A percentile compares a stretch with the other conserved stretches of the same genome.
These are phyloP conservation scores for Blastobotrys aristatus DNA, from an alignment of 1,139 yeast species.

Conservation along the genomic window DNA sequence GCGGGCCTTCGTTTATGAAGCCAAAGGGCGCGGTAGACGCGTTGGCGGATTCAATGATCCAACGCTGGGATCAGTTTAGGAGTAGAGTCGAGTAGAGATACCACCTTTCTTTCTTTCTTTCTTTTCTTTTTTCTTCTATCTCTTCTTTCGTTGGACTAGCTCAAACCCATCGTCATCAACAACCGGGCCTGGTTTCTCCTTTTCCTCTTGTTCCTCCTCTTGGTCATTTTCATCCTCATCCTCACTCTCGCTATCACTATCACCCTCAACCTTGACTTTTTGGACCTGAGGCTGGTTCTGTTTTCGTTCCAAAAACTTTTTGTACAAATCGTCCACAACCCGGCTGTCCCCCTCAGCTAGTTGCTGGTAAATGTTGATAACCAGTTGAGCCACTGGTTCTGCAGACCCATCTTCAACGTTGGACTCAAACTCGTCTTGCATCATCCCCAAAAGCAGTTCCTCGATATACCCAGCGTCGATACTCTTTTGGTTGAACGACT, in stretches of 20 bases:
- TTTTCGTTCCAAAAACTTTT: slow-evolving; percentile 53
- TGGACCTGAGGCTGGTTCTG: slow-evolving; percentile 38
- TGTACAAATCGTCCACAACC: slow-evolving; percentile 55
- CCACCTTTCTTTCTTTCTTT: no score
- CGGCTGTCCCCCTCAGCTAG: slow-evolving; percentile 50
- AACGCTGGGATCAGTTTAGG: slow-evolving; percentile 25
- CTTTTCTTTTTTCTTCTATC: slow-evolving; percentile 6
- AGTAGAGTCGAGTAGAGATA: slow-evolving; percentile 2
- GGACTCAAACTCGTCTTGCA: slow-evolving; percentile 93
- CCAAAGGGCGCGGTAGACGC: slow-evolving; percentile 50
- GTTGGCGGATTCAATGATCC: slow-evolving; percentile 42
- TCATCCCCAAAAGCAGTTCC: slow-evolving; percentile 77
- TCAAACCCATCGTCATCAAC: slow-evolving; percentile 94
- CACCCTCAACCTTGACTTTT: slow-evolving; percentile 34
- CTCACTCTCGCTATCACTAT: slow-evolving; percentile 45
- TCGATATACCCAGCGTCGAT: slow-evolving; percentile 79
- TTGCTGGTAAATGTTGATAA: slow-evolving; percentile 62
- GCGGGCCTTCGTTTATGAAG: slow-evolving; percentile 39
- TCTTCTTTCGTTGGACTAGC: slow-evolving; percentile 49
- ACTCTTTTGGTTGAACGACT: slow-evolving; percentile 50
- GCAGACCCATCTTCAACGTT: slow-evolving; percentile 88
- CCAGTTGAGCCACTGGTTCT: slow-evolving; percentile 59
- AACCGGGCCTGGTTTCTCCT: slow-evolving; percentile 48
- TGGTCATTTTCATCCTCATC: slow-evolving; percentile 41
- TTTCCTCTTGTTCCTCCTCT: slow-evolving; percentile 33